Conservation (phyloP, 2,329 filamentous ascomycete species). For the Fusarium citri region DNA sequence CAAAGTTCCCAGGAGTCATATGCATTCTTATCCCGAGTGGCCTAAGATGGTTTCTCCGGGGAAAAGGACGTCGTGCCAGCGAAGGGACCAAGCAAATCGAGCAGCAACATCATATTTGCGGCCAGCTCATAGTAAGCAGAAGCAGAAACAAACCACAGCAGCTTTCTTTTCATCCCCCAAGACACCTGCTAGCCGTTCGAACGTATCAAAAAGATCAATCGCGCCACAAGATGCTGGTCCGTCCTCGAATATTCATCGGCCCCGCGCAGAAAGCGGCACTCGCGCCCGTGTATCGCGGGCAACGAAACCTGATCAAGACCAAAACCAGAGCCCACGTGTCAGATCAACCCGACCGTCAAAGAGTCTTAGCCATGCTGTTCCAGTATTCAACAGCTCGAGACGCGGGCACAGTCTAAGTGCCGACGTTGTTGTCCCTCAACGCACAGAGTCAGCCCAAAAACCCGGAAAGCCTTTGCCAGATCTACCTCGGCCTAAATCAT, state of each 20-base stretch:
- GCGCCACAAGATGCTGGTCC: neutral
- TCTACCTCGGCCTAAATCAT: slow-evolving; percentile 9
- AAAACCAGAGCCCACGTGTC: neutral
- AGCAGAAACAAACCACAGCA: neutral
- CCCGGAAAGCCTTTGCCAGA: slow-evolving; percentile 19
- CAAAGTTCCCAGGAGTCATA: slow-evolving; percentile 19
- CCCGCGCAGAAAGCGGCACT: neutral
- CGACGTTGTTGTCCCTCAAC: slow-evolving; percentile 15
- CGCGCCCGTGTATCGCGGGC: neutral
- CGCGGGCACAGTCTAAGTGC: slow-evolving; percentile 34
- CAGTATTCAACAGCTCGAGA: slow-evolving; percentile 13
- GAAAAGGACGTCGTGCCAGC: slow-evolving; percentile 7
- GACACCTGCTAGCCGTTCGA: slow-evolving; percentile 1
- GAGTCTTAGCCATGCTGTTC: slow-evolving; percentile 2
- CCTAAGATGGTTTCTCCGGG: neutral
- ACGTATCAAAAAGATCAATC: neutral
- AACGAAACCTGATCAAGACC: neutral
- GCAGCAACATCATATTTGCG: neutral
- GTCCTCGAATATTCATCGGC: neutral
- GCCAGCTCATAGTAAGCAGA: neutral
- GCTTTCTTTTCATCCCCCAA: slow-evolving; percentile 33
- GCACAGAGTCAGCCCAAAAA: neutral
- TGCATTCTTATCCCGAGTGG: slow-evolving; percentile 33
- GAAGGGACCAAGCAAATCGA: neutral
- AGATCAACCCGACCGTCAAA: slow-evolving; percentile 14